Percentiles rank a stretch among this genome's conserved stretches.
phyloP scores from a whole-genome alignment of 2,329 filamentous ascomycete genomes.

The Hymenoscyphus scutula region DNA sequence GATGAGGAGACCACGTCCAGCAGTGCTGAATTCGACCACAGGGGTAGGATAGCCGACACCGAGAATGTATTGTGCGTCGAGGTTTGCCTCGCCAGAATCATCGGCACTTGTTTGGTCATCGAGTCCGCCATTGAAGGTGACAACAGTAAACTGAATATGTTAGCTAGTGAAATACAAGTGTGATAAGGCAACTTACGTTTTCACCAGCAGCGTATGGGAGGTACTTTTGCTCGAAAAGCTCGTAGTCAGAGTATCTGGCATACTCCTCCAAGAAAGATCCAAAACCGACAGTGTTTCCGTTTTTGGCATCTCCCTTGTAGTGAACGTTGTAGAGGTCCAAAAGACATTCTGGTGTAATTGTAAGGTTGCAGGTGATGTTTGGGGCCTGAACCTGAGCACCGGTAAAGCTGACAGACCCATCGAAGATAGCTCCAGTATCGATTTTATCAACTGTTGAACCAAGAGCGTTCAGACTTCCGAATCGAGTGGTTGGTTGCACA shows the following conservation, averaged over 20 bases:
- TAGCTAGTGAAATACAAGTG: neutral
- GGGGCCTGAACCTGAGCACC: constrained; percentile 10
- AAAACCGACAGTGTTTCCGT: constrained; percentile 23
- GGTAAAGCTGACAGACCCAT: constrained; percentile 16
- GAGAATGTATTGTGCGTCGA: constrained; percentile 53
- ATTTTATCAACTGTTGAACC: constrained; percentile 16
- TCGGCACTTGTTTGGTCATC: constrained; percentile 39
- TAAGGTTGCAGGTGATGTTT: constrained; percentile 30
- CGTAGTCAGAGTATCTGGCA: constrained; percentile 38
- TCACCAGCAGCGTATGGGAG: constrained; percentile 43
- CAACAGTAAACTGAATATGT: constrained; percentile 37
- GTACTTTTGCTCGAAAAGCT: constrained; percentile 44
- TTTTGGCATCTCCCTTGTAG: constrained; percentile 19
- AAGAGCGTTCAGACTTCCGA: constrained; percentile 25
- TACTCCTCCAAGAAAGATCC: constrained; percentile 23
- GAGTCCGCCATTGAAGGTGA: constrained; percentile 19
- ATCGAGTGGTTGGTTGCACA: constrained; percentile 43
- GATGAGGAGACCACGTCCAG: constrained; percentile 50
- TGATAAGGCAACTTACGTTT: constrained; percentile 19
- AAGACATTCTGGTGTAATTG: constrained; percentile 36
- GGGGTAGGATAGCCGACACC: constrained; percentile 50
- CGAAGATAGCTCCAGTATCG: constrained; percentile 15
- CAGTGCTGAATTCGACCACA: constrained; percentile 40
- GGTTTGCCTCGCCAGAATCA: constrained; percentile 49
- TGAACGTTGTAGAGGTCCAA: constrained; percentile 34